Evolutionary conservation across 495 filamentous ascomycete genomes (phyloP), one percentile per base, ranked within the genome.

Genomic region (Penicillium ucsense): DNA sequence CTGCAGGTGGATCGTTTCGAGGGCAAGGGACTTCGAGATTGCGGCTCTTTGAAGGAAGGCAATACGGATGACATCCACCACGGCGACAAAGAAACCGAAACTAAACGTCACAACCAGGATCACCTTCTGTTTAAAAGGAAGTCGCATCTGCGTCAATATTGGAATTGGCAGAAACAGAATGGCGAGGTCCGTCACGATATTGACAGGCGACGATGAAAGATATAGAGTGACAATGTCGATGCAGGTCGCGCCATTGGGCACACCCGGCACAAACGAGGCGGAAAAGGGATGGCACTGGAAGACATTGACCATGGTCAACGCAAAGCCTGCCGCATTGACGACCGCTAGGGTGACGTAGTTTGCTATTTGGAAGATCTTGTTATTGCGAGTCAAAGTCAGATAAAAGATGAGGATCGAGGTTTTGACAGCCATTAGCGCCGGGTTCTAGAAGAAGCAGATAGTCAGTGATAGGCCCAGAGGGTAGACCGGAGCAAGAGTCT

Each of bases 321-420:
- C 83, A 4, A 83, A 53, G 6, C 90, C 91, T 20, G 84, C 85
- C 3, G 77, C 63, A 57, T 91, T 91, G 43, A 92, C 88, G 10
- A 89, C 78, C 32, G 68, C 63, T 5, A 94, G 64, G 3, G 85
- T 86, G 11, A 70, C 72, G 68, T 85, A 84, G 27, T 84, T 87
- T 3, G 79, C 75, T 66, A 80, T 78, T 52, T 80, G 77, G 56
- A 89, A 81, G 31, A 87, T 67, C 53, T 82, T 82, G 37, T 89
- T 82, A 32, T 82, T 82, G 54, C 80, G 82, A 5, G 87, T 83
- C 43, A 95, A 67, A 32, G 84, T 81, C 31, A 94, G 75, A 68
- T 88, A 95, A 62, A 94, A 95, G 48, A 90, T 66, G 42, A 95
- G 76, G 52, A 97, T 88, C n/a, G 87, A 91, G 4, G 88, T 88